Percentiles rank a stretch among this genome's conserved stretches.
phyloP scores from a whole-genome alignment of 352 stramenopile genomes.

The Pythium guiyangense region DNA sequence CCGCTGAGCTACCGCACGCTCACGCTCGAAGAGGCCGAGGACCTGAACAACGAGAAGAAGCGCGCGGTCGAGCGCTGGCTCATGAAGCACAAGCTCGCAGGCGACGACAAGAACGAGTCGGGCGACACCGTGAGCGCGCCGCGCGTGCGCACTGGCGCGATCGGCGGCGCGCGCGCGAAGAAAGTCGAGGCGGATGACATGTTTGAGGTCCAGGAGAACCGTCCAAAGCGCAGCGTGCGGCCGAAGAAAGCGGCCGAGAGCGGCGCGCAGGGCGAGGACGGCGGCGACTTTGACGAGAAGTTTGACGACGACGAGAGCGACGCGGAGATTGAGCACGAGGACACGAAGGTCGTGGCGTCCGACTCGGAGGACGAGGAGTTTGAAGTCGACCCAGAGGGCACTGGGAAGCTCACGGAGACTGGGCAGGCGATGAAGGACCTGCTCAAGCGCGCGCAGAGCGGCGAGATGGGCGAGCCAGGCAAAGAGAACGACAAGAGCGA shows the following conservation, averaged over 20 bases:
- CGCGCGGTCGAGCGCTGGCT: slow-evolving; percentile 83
- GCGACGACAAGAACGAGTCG: slow-evolving; percentile 58
- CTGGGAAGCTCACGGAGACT: slow-evolving; percentile 75
- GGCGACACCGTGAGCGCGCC: slow-evolving; percentile 58
- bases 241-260: slow-evolving; percentile 40
- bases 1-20: slow-evolving; percentile 80
- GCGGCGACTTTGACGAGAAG: slow-evolving; percentile 85
- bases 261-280: slow-evolving; percentile 72
- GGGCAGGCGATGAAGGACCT: slow-evolving; percentile 82
- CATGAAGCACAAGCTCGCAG: slow-evolving; percentile 85
- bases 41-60: slow-evolving; percentile 89
- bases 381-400: slow-evolving; percentile 58
- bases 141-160: slow-evolving; percentile 54
- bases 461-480: slow-evolving; percentile 52
- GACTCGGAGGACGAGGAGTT: slow-evolving; percentile 80
- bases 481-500: slow-evolving; percentile 68
- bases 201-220: slow-evolving; percentile 53
- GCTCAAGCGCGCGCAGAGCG: slow-evolving; percentile 71
- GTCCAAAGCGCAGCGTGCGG: slow-evolving; percentile 42
- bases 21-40: slow-evolving; percentile 79
- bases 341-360: slow-evolving; percentile 55
- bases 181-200: slow-evolving; percentile 52
- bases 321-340: slow-evolving; percentile 74
- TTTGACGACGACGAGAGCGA: slow-evolving; percentile 87
- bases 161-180: slow-evolving; percentile 22